Evolutionary conservation across 768 basidiomycete species (phyloP).

Genomic region (Amanita exitialis): DNA sequence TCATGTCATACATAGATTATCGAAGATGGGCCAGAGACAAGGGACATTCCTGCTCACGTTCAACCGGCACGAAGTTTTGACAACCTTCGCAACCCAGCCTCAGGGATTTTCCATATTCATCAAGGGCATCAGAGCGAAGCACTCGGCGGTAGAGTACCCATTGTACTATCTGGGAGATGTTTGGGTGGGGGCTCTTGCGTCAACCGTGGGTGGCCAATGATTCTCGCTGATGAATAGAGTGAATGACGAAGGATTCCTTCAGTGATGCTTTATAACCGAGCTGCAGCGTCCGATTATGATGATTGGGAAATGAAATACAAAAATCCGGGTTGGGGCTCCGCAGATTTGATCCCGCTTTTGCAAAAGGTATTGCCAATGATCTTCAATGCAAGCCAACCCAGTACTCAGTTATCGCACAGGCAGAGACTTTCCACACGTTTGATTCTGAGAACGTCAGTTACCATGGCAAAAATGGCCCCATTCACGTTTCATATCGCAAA

Average conservation of each 20-base stretch:
- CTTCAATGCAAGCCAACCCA: background rate
- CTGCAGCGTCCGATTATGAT: slow-evolving; percentile 55
- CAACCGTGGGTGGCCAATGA: slow-evolving; percentile 32
- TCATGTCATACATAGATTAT: slow-evolving; percentile 24
- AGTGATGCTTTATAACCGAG: slow-evolving; percentile 35
- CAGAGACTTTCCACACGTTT: slow-evolving; percentile 24
- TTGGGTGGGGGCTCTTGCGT: slow-evolving; percentile 56
- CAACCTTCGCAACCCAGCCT: slow-evolving; percentile 25
- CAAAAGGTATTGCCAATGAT: slow-evolving; percentile 33
- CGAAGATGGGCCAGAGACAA: slow-evolving; percentile 46
- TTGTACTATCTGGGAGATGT: slow-evolving; percentile 37
- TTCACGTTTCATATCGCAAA: slow-evolving; percentile 35
- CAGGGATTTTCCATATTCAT: slow-evolving; percentile 35
- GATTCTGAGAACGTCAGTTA: slow-evolving; percentile 13
- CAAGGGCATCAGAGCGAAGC: slow-evolving; percentile 31
- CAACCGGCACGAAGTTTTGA: slow-evolving; percentile 44
- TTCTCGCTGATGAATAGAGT: background rate
- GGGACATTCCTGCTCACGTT: slow-evolving; percentile 32
- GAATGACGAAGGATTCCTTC: background rate
- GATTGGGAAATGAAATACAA: slow-evolving; percentile 43
- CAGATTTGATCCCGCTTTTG: slow-evolving; percentile 44
- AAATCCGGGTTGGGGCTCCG: slow-evolving; percentile 54
- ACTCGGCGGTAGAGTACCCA: slow-evolving; percentile 28
- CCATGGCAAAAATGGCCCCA: slow-evolving; percentile 41
- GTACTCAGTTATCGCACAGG: slow-evolving; percentile 14